Base-by-base conservation (phyloP, 2,329 filamentous ascomycete species). In the Paramyrothecium sp. region DNA sequence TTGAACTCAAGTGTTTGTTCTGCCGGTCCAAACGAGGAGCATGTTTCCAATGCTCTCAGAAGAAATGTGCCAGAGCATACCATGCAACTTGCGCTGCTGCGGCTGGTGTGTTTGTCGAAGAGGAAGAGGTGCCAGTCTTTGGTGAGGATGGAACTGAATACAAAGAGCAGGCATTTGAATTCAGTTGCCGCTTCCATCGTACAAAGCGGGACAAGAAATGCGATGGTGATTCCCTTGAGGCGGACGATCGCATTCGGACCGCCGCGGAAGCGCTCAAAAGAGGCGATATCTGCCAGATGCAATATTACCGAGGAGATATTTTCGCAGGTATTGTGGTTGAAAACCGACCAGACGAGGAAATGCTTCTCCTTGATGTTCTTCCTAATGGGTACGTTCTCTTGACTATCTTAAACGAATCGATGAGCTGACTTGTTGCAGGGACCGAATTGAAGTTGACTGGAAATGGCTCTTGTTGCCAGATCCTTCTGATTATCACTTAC, bases 21-120 rank as follows among this genome's bases (percentile, higher is more conserved):
- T 99, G 95, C 70, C 91, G 93, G 34, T 96, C 92, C 33, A 96
- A 95, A 73, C 90, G 90, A 57, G 95, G 95, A n/a, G 92, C 92
- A 17, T 97, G 94, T 75, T 96, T 99, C 76, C 94, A 98, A 73
- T 99, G 95, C 74, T 96, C 92, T 1, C 89, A 92, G 65, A 94
- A 93, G 78, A 98, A 97, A 72, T 99, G 95, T 67, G 89, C 91
- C 3, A 83, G 95, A 61, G 89, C 94, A 10, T 99, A 97, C 74
- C 95, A 99, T 71, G 91, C 94, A 17, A 98, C 93, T 2, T 99
- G 95, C 71, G 95, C 95, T 3, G 89, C 92, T 8, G 88, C 94
- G 21, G 94, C 93, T 38, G 95, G 95, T 56, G 92, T 97, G 2
- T 90, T 96, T 69, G 88, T 97, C 52, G 94, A 99, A 70, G 86